Percentiles rank a stretch among this genome's conserved stretches.
Evolutionary conservation across 129 eudicot genomes (phyloP).

Genomic region (Flaveria trinervia): DNA sequence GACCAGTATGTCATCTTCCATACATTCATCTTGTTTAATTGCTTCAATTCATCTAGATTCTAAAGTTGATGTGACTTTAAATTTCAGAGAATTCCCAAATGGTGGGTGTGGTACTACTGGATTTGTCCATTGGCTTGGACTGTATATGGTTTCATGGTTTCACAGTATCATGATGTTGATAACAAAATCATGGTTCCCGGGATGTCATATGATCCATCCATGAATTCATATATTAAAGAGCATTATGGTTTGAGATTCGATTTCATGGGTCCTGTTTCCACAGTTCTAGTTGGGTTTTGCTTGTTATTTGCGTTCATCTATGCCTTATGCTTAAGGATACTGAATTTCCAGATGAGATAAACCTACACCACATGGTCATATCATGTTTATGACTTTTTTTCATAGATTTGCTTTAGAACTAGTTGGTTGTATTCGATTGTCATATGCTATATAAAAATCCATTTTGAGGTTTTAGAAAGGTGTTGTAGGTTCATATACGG

Average conservation of each 20-base stretch:
- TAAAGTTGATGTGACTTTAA: not conserved
- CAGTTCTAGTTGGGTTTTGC: constrained; percentile 50
- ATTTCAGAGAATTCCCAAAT: constrained; percentile 58
- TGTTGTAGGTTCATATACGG: not conserved
- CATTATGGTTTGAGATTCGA: constrained; percentile 49
- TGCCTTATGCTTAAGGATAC: constrained; percentile 41
- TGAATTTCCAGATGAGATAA: constrained; percentile 64
- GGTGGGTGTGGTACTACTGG: constrained; percentile 79
- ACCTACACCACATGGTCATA: not conserved
- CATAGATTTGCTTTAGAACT: not conserved
- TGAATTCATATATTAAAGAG: constrained; percentile 39
- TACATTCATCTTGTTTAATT: not conserved
- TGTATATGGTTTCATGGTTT: constrained; percentile 52
- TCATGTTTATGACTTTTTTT: not conserved
- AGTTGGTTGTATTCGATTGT: not conserved
- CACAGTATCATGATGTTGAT: constrained; percentile 58
- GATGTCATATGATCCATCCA: constrained; percentile 20
- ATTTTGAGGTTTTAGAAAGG: not conserved
- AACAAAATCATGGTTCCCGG: constrained; percentile 49
- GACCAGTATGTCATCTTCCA: constrained; percentile 46
- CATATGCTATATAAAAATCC: not conserved
- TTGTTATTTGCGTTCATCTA: constrained; percentile 54
- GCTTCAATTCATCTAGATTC: not conserved
- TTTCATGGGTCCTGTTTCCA: constrained; percentile 59
- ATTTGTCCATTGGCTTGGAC: constrained; percentile 72